Evolutionary conservation across 495 filamentous ascomycete genomes (phyloP).

Genomic region (Podospora appendiculata): DNA sequence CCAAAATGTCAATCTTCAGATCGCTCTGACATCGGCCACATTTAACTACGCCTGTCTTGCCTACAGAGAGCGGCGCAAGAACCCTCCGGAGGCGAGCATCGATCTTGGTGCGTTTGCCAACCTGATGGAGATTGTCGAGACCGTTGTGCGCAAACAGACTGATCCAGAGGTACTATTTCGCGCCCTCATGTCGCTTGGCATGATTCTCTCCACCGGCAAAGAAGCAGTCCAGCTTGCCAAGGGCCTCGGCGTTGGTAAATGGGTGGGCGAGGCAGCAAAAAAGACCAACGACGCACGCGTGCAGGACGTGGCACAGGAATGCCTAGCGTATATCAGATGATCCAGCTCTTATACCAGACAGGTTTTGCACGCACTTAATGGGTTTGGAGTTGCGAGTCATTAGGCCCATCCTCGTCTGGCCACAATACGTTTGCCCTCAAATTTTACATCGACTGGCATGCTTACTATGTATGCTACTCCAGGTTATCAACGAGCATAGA

Average conservation of each 20-base stretch:
- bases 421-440: too few relatives aligned
- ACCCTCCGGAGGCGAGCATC: constrained; percentile 2
- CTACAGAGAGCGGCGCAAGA: constrained; percentile 18
- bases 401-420: too few relatives aligned
- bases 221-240: constrained; percentile 36
- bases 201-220: constrained; percentile 51
- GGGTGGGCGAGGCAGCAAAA: constrained; percentile 31
- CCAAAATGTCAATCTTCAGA: constrained; percentile 70
- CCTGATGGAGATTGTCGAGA: constrained; percentile 42
- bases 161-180: constrained; percentile 82
- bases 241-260: constrained; percentile 35
- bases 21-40: constrained; percentile 73
- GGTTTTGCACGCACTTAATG: too few relatives aligned
- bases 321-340: constrained; percentile 35
- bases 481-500: too few relatives aligned
- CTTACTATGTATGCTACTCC: too few relatives aligned
- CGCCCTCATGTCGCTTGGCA: constrained; percentile 75
- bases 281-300: constrained; percentile 49
- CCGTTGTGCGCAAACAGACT: constrained; percentile 52
- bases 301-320: constrained; percentile 51
- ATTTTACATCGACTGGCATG: too few relatives aligned
- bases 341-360: background rate
- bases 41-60: constrained; percentile 75
- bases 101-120: constrained; percentile 7
- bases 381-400: too few relatives aligned